A percentile compares a stretch with the other conserved stretches of the same genome.
phyloP scores from a whole-genome alignment of 129 eudicot genomes.

The Centrapalus pauciflorus region DNA sequence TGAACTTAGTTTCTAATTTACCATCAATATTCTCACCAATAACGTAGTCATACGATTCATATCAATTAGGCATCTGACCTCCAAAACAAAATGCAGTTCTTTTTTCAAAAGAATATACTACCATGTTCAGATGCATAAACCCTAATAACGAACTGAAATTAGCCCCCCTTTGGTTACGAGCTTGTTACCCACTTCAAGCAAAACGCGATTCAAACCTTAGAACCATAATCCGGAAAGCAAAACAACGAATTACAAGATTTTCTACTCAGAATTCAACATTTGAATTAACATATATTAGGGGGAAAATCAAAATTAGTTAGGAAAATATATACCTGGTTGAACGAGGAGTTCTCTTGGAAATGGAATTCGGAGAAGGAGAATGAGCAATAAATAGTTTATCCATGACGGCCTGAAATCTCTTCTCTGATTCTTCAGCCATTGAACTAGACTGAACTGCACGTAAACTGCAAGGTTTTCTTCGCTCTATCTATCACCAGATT shows the following conservation, averaged over 20 bases:
- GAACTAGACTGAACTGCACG: not conserved
- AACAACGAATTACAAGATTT: conserved; percentile 7
- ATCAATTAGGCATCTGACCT: not conserved
- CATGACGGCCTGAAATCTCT: conserved; percentile 62
- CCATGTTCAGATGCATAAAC: conserved; percentile 10
- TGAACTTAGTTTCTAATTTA: not conserved
- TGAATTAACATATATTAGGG: not conserved
- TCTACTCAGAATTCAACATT: not conserved
- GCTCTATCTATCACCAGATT: conserved; percentile 2
- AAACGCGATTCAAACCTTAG: not conserved
- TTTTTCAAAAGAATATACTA: not conserved
- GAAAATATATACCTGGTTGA: conserved; percentile 24
- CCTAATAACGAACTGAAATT: conserved; percentile 22
- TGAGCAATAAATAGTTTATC: conserved; percentile 59
- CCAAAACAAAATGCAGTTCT: not conserved
- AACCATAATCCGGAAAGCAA: not conserved
- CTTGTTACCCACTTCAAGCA: not conserved
- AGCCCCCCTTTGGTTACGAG: not conserved
- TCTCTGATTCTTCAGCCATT: conserved; percentile 89
- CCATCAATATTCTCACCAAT: not conserved
- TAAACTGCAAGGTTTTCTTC: not conserved
- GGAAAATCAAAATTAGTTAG: not conserved
- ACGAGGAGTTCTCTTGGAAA: conserved; percentile 14
- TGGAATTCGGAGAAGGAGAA: conserved; percentile 53
- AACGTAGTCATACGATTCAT: not conserved